phyloP scores from a whole-genome alignment of 139 green algal genomes.

The Ettlia oleoabundans region DNA sequence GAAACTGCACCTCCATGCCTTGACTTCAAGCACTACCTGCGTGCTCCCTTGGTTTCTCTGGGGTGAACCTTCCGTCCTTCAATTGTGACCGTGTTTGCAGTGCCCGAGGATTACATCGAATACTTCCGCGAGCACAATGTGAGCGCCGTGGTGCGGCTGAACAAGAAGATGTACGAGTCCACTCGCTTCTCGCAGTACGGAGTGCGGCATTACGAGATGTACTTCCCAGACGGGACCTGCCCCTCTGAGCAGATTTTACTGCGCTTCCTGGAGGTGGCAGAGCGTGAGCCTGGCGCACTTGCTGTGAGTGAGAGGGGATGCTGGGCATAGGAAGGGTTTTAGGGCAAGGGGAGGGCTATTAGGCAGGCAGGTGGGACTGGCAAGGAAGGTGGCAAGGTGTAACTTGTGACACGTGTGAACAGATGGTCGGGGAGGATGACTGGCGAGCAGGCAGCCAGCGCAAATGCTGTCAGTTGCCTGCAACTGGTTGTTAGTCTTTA shows the following conservation, averaged over 20 bases:
- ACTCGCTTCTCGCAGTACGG: conserved; percentile 57
- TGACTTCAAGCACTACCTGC: neutral
- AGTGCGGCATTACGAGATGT: conserved; percentile 90
- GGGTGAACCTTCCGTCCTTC: no score
- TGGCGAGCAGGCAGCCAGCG: no score
- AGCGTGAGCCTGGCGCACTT: conserved; percentile 73
- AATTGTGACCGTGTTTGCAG: neutral
- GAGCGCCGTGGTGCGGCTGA: conserved; percentile 83
- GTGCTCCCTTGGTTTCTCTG: no score
- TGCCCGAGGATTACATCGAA: conserved; percentile 89
- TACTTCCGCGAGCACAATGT: conserved; percentile 79
- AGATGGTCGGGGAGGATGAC: no score
- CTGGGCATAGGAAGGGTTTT: no score
- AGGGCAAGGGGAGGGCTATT: no score
- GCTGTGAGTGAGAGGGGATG: conserved; percentile 49
- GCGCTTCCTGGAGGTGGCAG: conserved; percentile 81
- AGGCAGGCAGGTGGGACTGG: neutral
- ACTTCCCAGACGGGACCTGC: conserved; percentile 93
- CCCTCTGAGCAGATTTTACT: conserved; percentile 78
- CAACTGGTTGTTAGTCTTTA: no score
- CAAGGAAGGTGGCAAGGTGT: neutral
- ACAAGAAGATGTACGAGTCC: conserved; percentile 92
- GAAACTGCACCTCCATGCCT: neutral
- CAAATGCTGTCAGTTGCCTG: no score
- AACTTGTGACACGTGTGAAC: no score